Percentiles rank a stretch among this genome's conserved stretches.
Evolutionary conservation across 1,284 basidiomycete species (phyloP).

Genomic region (Tilletia indica): DNA sequence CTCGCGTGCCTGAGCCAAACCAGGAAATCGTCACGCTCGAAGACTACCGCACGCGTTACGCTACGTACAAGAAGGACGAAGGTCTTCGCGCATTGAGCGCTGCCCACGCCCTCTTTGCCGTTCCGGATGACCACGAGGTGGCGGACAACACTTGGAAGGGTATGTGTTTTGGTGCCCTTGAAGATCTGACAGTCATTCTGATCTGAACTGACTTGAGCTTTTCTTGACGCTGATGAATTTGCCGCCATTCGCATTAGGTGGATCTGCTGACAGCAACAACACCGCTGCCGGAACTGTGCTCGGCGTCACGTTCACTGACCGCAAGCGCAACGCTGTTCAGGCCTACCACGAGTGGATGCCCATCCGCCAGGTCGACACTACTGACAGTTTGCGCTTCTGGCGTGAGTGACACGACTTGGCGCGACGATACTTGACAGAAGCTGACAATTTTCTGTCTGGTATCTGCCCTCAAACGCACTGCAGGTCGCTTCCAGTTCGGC

Average conservation of each 20-base stretch:
- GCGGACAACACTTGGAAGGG: conserved; percentile 68
- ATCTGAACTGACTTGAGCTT: too few species aligned
- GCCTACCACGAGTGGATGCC: conserved; percentile 73
- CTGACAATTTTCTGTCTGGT: background rate
- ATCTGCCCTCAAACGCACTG: too few species aligned
- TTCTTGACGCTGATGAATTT: too few species aligned
- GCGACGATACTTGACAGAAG: conserved; percentile 55
- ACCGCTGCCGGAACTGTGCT: conserved; percentile 59
- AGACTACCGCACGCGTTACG: conserved; percentile 67
- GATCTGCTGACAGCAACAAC: conserved; percentile 67
- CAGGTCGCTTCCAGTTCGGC: conserved; percentile 51
- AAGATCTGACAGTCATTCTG: too few species aligned
- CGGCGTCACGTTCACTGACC: conserved; percentile 62
- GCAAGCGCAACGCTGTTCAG: conserved; percentile 66
- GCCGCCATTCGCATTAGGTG: conserved; percentile 34
- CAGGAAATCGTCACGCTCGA: conserved; percentile 66
- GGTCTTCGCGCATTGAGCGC: conserved; percentile 29
- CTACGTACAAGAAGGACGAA: conserved; percentile 59
- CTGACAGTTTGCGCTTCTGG: conserved; percentile 68
- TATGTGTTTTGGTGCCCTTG: background rate
- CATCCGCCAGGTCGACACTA: conserved; percentile 66
- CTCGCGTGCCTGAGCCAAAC: conserved; percentile 56
- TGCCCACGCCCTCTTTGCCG: conserved; percentile 29
- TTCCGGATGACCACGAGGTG: conserved; percentile 66
- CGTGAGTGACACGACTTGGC: conserved; percentile 58